phyloP scores from a whole-genome alignment of 768 basidiomycete genomes.

The Lactifluus pinguis region DNA sequence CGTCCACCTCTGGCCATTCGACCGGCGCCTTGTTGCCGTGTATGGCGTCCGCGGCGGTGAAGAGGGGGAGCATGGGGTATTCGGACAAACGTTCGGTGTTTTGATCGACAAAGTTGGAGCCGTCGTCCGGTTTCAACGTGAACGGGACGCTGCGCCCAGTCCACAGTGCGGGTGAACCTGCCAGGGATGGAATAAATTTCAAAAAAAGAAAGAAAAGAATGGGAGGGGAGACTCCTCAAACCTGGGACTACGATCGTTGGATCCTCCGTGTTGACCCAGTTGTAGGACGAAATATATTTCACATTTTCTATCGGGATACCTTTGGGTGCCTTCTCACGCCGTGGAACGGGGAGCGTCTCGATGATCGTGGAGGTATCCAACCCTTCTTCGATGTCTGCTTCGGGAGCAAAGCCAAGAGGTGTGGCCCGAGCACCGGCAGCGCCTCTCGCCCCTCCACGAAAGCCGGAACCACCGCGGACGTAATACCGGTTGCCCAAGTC shows the following conservation, averaged over 20 bases:
- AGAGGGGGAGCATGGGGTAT: conserved; percentile 42
- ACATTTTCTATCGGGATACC: conserved; percentile 18
- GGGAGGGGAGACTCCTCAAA: not conserved
- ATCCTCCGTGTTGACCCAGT: conserved; percentile 20
- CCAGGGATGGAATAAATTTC: too few relatives aligned
- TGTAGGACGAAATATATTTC: conserved; percentile 27
- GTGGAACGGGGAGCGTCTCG: conserved; percentile 1
- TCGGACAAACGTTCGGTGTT: conserved; percentile 39
- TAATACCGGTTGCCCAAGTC: conserved; percentile 2
- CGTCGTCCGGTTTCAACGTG: conserved; percentile 45
- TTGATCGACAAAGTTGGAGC: conserved; percentile 44
- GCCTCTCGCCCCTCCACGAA: not conserved
- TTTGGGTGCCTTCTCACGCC: not conserved
- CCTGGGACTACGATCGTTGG: conserved; percentile 28
- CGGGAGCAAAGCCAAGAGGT: not conserved
- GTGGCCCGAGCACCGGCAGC: not conserved
- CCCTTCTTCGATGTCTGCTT: conserved; percentile 7
- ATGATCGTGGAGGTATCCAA: conserved; percentile 3
- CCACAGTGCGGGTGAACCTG: conserved; percentile 58
- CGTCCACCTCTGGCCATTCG: conserved; percentile 33
- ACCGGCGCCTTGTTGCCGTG: conserved; percentile 21
- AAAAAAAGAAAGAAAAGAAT: too few relatives aligned
- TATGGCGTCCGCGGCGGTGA: conserved; percentile 45
- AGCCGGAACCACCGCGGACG: not conserved
- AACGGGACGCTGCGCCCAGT: conserved; percentile 38